Percentiles rank a stretch among this genome's conserved stretches.
These are phyloP conservation scores for Fragaria nilgerrensis DNA, from an alignment of 306 rosid species.

Conservation along the genomic window DNA sequence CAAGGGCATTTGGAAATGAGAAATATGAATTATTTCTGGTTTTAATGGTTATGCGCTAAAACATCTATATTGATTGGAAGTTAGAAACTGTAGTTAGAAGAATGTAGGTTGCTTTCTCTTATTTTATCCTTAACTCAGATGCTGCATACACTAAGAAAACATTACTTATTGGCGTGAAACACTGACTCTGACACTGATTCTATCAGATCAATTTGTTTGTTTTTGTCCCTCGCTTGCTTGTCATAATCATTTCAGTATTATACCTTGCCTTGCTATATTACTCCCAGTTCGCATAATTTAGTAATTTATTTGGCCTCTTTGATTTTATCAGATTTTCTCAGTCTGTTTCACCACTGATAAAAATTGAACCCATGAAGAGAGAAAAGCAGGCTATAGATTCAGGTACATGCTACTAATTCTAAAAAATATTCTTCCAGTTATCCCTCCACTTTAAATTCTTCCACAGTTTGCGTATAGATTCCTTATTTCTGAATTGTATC, in stretches of 20 bases:
- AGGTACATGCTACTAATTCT: conserved; percentile 47
- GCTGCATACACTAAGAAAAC: background rate
- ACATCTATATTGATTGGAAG: background rate
- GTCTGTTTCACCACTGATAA: conserved; percentile 89
- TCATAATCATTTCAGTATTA: background rate
- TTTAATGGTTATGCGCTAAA: background rate
- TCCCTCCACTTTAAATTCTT: conserved; percentile 6
- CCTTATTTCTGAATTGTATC: conserved; percentile 32
- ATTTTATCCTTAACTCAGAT: background rate
- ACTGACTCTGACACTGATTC: background rate
- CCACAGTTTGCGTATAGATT: conserved; percentile 23
- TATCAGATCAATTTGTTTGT: background rate
- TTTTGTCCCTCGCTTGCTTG: background rate
- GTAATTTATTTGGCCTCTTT: conserved; percentile 15
- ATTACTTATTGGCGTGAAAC: background rate
- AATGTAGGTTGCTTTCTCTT: background rate
- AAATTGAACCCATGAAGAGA: conserved; percentile 88
- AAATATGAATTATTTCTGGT: background rate
- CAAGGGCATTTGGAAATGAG: background rate
- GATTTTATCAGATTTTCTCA: conserved; percentile 70
- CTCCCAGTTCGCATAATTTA: background rate
- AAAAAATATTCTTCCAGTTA: conserved; percentile 15
- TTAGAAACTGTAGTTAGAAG: background rate
- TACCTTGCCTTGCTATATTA: background rate
- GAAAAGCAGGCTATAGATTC: conserved; percentile 96